Evolutionary conservation across 345 rosid genomes (phyloP), one percentile per base, ranked within the genome.

Genomic region (Passiflora organensis): DNA sequence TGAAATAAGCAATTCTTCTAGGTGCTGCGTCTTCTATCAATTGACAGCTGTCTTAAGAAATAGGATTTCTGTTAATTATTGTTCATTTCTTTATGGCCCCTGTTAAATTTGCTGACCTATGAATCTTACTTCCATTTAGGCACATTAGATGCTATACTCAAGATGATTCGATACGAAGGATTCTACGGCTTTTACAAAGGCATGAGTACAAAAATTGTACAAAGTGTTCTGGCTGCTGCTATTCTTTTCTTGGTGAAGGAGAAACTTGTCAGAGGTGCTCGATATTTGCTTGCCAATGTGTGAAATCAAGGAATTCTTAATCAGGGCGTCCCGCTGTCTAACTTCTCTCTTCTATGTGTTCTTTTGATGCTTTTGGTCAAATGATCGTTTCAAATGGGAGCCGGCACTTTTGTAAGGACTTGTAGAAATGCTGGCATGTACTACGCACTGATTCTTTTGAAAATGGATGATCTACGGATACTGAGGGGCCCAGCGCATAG

Each of bases 201-300:
- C 24, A 93, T 93, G 97, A 78, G 84, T 74, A 87, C 95, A 6
- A 89, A 86, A 75, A 85, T 89, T 19, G 73, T 76, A 0, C 99
- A 93, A 66, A 93, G 99, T 46, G 97, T 89, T 63, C 86, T 89
- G 15, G 88, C 96, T 0, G 96, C 97, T 42, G 95, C 97, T 18
- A 86, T 86, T 17, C 65, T 93, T 61, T 93, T 93, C 82, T 84
- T 85, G 96, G 62, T 89, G 16, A 89, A 93, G 78, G 99, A 86
- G 72, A 96, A 89, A 69, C 89, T 89, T n/a, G 96, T 93, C 25
- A 77, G 67, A 56, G 82, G 89, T 44, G 78, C 79, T 24, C 82
- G 82, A 48, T 14, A 67, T 11, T 65, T 86, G 67, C 89, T 93
- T 41, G 55, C 70, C 2, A 73, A 59, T 15, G 64, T 45, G 50